Evolutionary conservation across 129 eudicot species (phyloP).

Genomic region (Calendula officinalis): DNA sequence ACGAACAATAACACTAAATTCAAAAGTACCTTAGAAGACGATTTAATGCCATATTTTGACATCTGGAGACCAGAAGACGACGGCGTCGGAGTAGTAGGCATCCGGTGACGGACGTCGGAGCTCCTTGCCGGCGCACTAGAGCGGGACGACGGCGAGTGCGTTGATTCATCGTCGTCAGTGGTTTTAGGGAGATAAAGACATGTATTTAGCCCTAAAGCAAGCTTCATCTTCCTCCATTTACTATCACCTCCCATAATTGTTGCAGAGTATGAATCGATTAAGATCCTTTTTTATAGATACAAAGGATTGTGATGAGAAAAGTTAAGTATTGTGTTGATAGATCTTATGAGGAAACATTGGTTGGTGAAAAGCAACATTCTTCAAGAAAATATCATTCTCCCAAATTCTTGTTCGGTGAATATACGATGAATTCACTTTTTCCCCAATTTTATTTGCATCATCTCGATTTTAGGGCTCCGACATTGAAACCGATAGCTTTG

Average conservation of each 20-base stretch:
- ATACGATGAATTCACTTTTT: slow-evolving; percentile 21
- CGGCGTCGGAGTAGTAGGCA: slow-evolving; percentile 85
- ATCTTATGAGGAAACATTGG: slow-evolving; percentile 20
- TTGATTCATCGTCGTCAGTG: slow-evolving; percentile 49
- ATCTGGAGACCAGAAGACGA: slow-evolving; percentile 83
- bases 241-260: slow-evolving; percentile 45
- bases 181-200: slow-evolving; percentile 62
- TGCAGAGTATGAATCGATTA: not conserved
- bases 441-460: slow-evolving; percentile 13
- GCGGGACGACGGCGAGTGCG: slow-evolving; percentile 25
- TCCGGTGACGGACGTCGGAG: slow-evolving; percentile 38
- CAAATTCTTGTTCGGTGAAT: slow-evolving; percentile 34
- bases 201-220: slow-evolving; percentile 58
- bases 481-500: slow-evolving; percentile 52
- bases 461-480: slow-evolving; percentile 28
- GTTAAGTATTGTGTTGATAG: slow-evolving; percentile 12
- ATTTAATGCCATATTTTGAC: slow-evolving; percentile 56
- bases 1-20: not conserved
- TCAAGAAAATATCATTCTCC: slow-evolving; percentile 36
- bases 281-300: slow-evolving; percentile 11
- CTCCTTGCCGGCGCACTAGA: slow-evolving; percentile 37
- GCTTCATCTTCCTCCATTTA: slow-evolving; percentile 81
- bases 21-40: slow-evolving; percentile 55
- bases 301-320: slow-evolving; percentile 4
- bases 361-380: slow-evolving; percentile 33